Percentiles rank a stretch among this genome's conserved stretches.
These are phyloP conservation scores for Claviceps arundinis DNA, from an alignment of 2,329 filamentous ascomycete species.

Conservation along the genomic window DNA sequence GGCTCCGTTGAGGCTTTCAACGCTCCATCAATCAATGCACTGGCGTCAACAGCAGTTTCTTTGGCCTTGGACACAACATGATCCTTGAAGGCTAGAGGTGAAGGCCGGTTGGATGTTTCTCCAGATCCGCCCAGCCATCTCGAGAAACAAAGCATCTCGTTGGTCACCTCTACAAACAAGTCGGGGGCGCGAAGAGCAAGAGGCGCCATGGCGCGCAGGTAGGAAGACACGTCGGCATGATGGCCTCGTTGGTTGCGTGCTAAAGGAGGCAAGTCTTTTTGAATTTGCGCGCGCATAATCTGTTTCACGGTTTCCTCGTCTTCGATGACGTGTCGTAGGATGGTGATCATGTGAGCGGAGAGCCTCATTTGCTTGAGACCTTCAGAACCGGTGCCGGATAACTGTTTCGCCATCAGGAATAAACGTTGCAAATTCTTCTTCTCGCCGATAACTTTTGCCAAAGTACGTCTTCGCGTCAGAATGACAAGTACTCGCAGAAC, in stretches of 20 bases:
- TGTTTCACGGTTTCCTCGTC: slow-evolving; percentile 85
- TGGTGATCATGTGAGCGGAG: slow-evolving; percentile 59
- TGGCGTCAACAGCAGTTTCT: slow-evolving; percentile 5
- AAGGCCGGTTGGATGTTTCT: slow-evolving; percentile 17
- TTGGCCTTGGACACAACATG: slow-evolving; percentile 6
- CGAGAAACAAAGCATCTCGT: slow-evolving; percentile 66
- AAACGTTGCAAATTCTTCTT: slow-evolving; percentile 81
- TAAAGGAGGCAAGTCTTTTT: slow-evolving; percentile 54
- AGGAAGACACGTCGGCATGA: slow-evolving; percentile 53
- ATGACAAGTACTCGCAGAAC: slow-evolving; percentile 76
- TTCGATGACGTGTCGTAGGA: slow-evolving; percentile 85
- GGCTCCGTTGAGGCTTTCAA: slow-evolving; percentile 48
- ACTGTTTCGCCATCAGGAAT: slow-evolving; percentile 91
- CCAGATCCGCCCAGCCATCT: slow-evolving; percentile 38
- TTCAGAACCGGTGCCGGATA: slow-evolving; percentile 65
- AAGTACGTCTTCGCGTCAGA: slow-evolving; percentile 62
- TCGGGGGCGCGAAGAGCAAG: slow-evolving; percentile 70
- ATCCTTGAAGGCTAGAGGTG: slow-evolving; percentile 27
- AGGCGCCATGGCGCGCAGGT: slow-evolving; percentile 64
- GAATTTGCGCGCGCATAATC: slow-evolving; percentile 83
- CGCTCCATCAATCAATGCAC: slow-evolving; percentile 21
- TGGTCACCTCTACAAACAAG: slow-evolving; percentile 75
- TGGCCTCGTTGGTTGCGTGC: slow-evolving; percentile 34
- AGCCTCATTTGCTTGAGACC: slow-evolving; percentile 48
- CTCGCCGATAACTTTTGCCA: slow-evolving; percentile 67